phyloP scores from a whole-genome alignment of 2,329 filamentous ascomycete genomes.

The Phialophora chinensis region DNA sequence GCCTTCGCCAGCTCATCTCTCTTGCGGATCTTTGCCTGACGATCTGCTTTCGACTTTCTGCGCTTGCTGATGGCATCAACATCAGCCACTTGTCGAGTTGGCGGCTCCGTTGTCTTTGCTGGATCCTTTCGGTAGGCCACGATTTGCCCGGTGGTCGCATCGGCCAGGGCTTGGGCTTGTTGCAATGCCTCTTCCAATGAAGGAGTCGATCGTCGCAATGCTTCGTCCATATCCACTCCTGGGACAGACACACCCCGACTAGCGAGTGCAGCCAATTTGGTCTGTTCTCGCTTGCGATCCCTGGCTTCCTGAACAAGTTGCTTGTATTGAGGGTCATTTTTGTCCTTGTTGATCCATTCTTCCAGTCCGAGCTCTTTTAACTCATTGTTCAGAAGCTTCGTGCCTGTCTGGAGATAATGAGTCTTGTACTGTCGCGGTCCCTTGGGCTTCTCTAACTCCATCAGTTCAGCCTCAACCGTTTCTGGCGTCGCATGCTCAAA shows the following conservation, averaged over 20 bases:
- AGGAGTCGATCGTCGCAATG: constrained; percentile 7
- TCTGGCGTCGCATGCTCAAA: constrained; percentile 22
- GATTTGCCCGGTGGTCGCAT: constrained; percentile 4
- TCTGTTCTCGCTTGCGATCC: constrained; percentile 26
- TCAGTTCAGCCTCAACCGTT: constrained; percentile 14
- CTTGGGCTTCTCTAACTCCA: constrained; percentile 3
- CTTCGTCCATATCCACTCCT: constrained; percentile 17
- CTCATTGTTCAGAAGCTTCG: constrained; percentile 27
- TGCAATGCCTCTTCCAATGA: constrained; percentile 4
- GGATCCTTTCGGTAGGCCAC: not conserved
- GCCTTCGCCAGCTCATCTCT: constrained; percentile 31
- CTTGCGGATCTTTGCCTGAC: constrained; percentile 29
- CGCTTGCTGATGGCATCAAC: not conserved
- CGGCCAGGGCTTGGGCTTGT: constrained; percentile 14
- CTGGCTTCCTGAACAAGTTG: constrained; percentile 26
- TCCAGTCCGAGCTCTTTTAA: constrained; percentile 32
- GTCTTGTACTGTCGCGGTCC: constrained; percentile 13
- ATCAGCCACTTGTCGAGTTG: not conserved
- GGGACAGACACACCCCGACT: constrained; percentile 18
- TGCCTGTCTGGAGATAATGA: constrained; percentile 18
- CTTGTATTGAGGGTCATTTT: constrained; percentile 29
- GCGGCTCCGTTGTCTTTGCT: not conserved
- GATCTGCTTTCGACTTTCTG: constrained; percentile 16
- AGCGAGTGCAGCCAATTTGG: constrained; percentile 24
- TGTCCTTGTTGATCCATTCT: constrained; percentile 34